These are phyloP conservation scores for Globisporangium cederbergense DNA, from an alignment of 352 stramenopile genomes.

Conservation along the genomic window DNA sequence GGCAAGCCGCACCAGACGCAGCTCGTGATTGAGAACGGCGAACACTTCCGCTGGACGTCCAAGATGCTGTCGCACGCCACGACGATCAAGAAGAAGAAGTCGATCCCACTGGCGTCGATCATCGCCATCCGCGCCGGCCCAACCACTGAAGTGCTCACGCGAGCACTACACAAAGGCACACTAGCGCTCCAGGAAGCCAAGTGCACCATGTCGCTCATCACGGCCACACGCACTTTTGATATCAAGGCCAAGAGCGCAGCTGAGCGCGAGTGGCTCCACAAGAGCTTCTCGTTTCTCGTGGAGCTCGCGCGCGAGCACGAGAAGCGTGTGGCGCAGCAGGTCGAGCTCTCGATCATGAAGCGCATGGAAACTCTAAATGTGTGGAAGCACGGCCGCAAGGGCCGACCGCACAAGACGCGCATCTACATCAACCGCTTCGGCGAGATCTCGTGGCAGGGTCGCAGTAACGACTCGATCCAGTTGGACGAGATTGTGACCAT, in stretches of 20 bases:
- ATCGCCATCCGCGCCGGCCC: conserved; percentile 47
- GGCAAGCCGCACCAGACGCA: conserved; percentile 71
- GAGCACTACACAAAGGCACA: conserved; percentile 70
- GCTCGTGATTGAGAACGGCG: conserved; percentile 74
- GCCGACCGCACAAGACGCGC: conserved; percentile 78
- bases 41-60: conserved; percentile 78
- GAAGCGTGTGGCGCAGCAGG: conserved; percentile 68
- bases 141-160: conserved; percentile 58
- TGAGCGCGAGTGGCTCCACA: conserved; percentile 75
- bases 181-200: conserved; percentile 46
- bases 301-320: conserved; percentile 71
- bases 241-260: conserved; percentile 62
- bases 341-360: conserved; percentile 84
- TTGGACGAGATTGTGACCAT: conserved; percentile 67
- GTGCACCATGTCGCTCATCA: conserved; percentile 80
- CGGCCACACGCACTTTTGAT: conserved; percentile 68
- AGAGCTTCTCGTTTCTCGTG: conserved; percentile 71
- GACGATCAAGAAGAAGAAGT: conserved; percentile 61
- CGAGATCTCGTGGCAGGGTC: conserved; percentile 79
- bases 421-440: conserved; percentile 81
- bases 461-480: conserved; percentile 71
- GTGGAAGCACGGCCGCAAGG: conserved; percentile 78
- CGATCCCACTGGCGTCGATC: conserved; percentile 59
- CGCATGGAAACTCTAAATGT: conserved; percentile 67
- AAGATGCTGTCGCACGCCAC: conserved; percentile 48